phyloP scores from a whole-genome alignment of 148 eudicot species.

The Chenopodium quinoa region DNA sequence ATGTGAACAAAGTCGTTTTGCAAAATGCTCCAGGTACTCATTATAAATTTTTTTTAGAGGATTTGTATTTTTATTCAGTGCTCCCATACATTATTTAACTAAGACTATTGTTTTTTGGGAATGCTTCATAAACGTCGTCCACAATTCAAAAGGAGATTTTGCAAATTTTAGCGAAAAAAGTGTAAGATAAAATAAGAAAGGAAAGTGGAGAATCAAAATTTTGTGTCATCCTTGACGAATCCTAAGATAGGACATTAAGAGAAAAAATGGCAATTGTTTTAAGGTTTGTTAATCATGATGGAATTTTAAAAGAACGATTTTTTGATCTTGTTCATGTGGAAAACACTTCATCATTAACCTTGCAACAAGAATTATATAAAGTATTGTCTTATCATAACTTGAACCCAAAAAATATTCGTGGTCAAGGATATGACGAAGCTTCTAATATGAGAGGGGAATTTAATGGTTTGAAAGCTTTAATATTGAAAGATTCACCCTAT shows the following conservation, averaged over 20 bases:
- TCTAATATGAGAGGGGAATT: not conserved
- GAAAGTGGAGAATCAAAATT: not conserved
- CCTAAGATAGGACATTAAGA: not conserved
- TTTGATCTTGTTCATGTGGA: no score
- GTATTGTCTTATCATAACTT: no score
- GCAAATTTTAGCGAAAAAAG: not conserved
- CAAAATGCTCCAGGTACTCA: not conserved
- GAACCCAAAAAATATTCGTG: no score
- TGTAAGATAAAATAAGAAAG: not conserved
- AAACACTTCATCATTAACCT: no score
- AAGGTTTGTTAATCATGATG: not conserved
- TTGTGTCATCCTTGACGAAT: not conserved
- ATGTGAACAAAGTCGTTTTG: not conserved
- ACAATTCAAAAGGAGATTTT: not conserved
- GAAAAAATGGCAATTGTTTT: not conserved
- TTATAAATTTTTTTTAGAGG: not conserved
- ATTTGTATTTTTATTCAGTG: not conserved
- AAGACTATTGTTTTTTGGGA: not conserved
- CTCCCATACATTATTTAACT: not conserved
- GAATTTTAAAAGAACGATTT: no score
- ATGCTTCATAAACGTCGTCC: not conserved
- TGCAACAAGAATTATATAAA: no score
- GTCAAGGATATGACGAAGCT: no score
- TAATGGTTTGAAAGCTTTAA: slow-evolving; percentile 4
- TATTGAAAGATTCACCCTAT: not conserved